These are phyloP conservation scores for Iberis pinnata DNA, from an alignment of 345 rosid genomes.

Conservation along the genomic window DNA sequence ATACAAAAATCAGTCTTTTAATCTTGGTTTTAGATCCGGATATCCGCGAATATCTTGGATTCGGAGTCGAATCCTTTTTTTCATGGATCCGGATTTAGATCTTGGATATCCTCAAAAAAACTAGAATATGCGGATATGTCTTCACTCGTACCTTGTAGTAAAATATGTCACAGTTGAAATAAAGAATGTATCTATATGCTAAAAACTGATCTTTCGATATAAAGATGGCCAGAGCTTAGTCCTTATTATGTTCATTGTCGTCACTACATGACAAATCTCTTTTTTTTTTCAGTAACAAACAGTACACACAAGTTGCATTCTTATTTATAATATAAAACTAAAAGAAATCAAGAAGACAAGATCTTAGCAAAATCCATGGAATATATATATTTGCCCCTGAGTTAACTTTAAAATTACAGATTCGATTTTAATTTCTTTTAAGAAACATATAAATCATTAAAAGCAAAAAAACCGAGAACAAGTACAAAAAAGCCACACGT, in stretches of 20 bases:
- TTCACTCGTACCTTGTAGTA: no score
- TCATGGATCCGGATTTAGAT: no score
- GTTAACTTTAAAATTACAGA: slow-evolving; percentile 19
- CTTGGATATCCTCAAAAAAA: no score
- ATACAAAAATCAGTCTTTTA: no score
- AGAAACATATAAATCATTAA: not conserved
- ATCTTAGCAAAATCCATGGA: slow-evolving; percentile 31
- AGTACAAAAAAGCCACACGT: slow-evolving; percentile 29
- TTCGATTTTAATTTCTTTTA: slow-evolving; percentile 5
- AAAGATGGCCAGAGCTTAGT: slow-evolving; percentile 26
- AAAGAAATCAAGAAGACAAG: slow-evolving; percentile 20
- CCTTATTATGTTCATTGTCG: slow-evolving; percentile 27
- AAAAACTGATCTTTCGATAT: slow-evolving; percentile 4
- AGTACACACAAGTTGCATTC: slow-evolving; percentile 21
- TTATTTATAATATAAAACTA: not conserved
- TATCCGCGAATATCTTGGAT: no score
- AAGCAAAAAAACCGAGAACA: slow-evolving; percentile 9
- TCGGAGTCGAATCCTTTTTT: no score
- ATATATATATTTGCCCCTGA: slow-evolving; percentile 18
- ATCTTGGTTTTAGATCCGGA: no score
- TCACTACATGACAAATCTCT: slow-evolving; percentile 21
- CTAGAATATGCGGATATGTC: no score
- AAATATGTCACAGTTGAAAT: not conserved
- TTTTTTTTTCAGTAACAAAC: slow-evolving; percentile 8
- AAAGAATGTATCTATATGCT: not conserved